These are phyloP conservation scores for Chaetomiaceae sp. DNA, from an alignment of 2,329 filamentous ascomycete genomes.

Conservation along the genomic window DNA sequence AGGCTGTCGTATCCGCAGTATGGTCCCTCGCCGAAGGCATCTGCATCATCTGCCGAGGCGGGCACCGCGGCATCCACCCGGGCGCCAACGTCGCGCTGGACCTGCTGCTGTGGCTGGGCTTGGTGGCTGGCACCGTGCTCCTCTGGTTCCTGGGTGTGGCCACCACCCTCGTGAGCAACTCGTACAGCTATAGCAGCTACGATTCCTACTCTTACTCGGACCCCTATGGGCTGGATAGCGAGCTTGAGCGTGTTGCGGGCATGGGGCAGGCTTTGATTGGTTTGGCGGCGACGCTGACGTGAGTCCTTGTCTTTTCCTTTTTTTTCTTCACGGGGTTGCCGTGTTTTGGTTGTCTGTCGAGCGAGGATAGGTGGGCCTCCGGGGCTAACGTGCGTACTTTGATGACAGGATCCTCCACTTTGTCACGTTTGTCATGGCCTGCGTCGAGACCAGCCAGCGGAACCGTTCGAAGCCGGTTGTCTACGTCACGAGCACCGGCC, in stretches of 20 bases:
- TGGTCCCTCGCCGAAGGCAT: slow-evolving; percentile 13
- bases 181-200: background rate
- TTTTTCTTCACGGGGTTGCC: background rate
- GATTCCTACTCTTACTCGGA: too few relatives aligned
- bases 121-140: background rate
- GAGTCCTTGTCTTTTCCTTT: background rate
- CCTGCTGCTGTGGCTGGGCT: slow-evolving; percentile 15
- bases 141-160: background rate
- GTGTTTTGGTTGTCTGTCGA: too few relatives aligned
- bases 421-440: slow-evolving; percentile 15
- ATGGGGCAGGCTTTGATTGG: slow-evolving; percentile 7
- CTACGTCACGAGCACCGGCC: too few relatives aligned
- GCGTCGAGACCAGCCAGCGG: slow-evolving; percentile 12
- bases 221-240: too few relatives aligned
- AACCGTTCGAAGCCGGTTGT: background rate
- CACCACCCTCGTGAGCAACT: background rate
- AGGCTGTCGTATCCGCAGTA: background rate
- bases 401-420: slow-evolving; percentile 14
- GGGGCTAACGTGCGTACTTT: background rate
- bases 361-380: too few relatives aligned
- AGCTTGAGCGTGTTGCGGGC: background rate
- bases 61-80: slow-evolving; percentile 29
- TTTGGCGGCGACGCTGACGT: slow-evolving; percentile 3
- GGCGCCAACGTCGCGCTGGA: slow-evolving; percentile 28
- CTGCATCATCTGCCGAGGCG: slow-evolving; percentile 9